Evolutionary conservation across 495 filamentous ascomycete genomes (phyloP).

Genomic region (Podospora tetraspora): DNA sequence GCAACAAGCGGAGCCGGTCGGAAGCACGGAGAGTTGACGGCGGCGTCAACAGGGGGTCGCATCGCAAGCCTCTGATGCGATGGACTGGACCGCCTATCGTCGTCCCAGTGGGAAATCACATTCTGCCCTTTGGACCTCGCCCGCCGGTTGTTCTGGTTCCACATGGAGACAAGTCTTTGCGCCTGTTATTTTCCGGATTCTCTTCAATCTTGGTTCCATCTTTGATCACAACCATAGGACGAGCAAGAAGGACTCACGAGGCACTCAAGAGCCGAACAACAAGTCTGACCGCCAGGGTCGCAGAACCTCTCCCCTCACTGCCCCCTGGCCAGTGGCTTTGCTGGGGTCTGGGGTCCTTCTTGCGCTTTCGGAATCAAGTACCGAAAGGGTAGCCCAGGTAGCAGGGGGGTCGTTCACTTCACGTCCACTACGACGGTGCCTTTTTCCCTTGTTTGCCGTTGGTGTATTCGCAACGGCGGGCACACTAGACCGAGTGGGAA

Average conservation of each 20-base stretch:
- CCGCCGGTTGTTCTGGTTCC: neutral
- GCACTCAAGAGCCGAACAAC: neutral
- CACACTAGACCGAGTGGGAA: neutral
- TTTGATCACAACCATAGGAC: neutral
- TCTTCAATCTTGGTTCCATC: neutral
- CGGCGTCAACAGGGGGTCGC: neutral
- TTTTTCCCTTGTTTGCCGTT: neutral
- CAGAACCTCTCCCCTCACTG: neutral
- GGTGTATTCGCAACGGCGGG: neutral
- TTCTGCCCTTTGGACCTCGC: neutral
- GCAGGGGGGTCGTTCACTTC: neutral
- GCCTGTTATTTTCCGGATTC: neutral
- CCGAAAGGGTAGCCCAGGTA: slow-evolving; percentile 20
- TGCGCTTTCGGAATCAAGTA: slow-evolving; percentile 30
- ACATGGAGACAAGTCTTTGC: neutral
- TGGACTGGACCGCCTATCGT: neutral
- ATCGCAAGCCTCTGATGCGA: neutral
- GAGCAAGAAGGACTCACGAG: neutral
- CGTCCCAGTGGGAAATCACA: neutral
- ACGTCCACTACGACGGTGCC: neutral
- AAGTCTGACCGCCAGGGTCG: neutral
- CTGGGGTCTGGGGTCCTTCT: neutral
- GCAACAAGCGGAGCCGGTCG: neutral
- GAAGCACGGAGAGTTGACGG: neutral
- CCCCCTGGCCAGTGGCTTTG: slow-evolving; percentile 2